Conservation (phyloP, 768 basidiomycete genomes). For the Hygrophoropsis aurantiaca region DNA sequence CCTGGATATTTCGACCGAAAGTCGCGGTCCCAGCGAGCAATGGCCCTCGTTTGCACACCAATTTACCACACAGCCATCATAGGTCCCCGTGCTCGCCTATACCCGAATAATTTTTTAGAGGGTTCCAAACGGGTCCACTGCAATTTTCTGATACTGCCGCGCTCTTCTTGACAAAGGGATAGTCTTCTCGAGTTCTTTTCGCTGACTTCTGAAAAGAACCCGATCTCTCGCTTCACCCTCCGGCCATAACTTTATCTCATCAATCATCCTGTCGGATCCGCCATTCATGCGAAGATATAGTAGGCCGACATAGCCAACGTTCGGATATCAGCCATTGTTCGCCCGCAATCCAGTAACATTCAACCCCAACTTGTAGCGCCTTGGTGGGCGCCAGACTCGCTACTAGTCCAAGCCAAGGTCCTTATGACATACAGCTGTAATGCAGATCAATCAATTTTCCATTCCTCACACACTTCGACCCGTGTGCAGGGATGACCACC, state of each 20-base stretch:
- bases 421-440: constrained; percentile 21
- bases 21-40: constrained; percentile 15
- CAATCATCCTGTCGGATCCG: too few relatives aligned
- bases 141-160: constrained; percentile 9
- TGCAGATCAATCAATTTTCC: constrained; percentile 18
- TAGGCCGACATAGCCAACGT: too few relatives aligned
- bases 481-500: constrained; percentile 24
- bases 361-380: too few relatives aligned
- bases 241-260: too few relatives aligned
- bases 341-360: too few relatives aligned
- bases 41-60: constrained; percentile 18
- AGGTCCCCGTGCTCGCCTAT: constrained; percentile 40
- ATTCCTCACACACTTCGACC: constrained; percentile 12
- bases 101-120: constrained; percentile 33
- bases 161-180: constrained; percentile 1
- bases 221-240: too few relatives aligned
- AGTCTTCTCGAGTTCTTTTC: constrained; percentile 8
- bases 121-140: constrained; percentile 19
- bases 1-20: constrained; percentile 33
- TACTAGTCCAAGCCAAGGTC: too few relatives aligned
- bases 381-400: too few relatives aligned
- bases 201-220: too few relatives aligned
- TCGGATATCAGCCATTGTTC: too few relatives aligned
- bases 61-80: constrained; percentile 37
- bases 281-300: too few relatives aligned